phyloP scores from a whole-genome alignment of 345 rosid genomes.

The Murraya paniculata region DNA sequence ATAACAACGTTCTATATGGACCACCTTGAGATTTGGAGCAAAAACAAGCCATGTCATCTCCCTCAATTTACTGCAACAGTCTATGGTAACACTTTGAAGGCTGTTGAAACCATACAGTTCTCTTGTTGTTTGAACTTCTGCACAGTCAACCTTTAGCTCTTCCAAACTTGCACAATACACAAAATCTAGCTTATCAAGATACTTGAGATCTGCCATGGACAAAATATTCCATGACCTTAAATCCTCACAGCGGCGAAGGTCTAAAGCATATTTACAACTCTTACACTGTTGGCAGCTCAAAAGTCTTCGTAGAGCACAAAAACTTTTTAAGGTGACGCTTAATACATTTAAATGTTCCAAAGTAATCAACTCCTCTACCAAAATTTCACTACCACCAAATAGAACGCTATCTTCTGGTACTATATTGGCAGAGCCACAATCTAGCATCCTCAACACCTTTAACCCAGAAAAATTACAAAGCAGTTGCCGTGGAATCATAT shows the following conservation, averaged over 20 bases:
- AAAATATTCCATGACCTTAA: neutral
- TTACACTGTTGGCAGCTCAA: neutral
- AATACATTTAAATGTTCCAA: constrained; percentile 3
- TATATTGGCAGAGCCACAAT: neutral
- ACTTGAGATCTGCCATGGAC: neutral
- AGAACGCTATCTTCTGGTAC: neutral
- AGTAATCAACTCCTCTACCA: constrained; percentile 1
- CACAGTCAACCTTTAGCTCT: neutral
- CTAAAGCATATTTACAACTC: neutral
- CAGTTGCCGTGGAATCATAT: neutral
- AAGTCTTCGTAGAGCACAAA: neutral
- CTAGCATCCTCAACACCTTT: neutral
- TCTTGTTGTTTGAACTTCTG: no score
- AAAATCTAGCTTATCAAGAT: neutral
- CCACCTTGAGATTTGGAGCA: neutral
- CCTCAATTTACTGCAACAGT: neutral
- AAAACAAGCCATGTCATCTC: neutral
- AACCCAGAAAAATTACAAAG: neutral
- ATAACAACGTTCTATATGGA: neutral
- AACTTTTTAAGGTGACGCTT: neutral
- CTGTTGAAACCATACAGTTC: neutral
- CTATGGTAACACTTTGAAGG: neutral
- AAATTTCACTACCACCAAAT: neutral
- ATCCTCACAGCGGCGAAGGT: neutral
- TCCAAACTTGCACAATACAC: neutral